phyloP scores from a whole-genome alignment of 495 filamentous ascomycete genomes.

The Letharia columbiana region DNA sequence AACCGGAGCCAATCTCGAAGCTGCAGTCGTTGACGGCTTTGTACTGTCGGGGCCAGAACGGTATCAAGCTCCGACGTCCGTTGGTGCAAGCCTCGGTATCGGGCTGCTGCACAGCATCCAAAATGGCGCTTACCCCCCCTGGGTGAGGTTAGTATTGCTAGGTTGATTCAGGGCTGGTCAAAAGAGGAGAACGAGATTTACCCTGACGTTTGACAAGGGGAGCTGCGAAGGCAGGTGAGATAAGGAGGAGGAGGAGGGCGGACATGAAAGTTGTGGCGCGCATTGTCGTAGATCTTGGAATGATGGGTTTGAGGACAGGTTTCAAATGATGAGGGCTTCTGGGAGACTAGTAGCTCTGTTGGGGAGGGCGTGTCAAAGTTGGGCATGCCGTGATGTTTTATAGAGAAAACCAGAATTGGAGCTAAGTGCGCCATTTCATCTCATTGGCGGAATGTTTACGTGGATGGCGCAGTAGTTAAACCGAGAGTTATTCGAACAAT shows the following conservation, averaged over 20 bases:
- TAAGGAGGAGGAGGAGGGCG: neutral
- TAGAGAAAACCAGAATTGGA: neutral
- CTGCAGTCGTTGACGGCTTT: neutral
- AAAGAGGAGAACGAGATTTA: neutral
- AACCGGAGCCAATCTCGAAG: neutral
- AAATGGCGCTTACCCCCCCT: neutral
- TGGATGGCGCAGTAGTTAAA: neutral
- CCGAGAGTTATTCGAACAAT: neutral
- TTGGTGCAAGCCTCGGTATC: neutral
- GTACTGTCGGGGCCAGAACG: neutral
- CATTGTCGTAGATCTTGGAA: neutral
- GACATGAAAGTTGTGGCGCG: neutral
- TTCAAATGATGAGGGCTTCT: neutral
- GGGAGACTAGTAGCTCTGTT: neutral
- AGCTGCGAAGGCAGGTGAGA: neutral
- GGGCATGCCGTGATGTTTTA: neutral
- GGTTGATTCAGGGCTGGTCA: neutral
- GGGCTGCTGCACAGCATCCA: neutral
- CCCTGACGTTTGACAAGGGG: neutral
- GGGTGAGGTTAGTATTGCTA: neutral
- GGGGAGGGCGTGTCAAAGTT: neutral
- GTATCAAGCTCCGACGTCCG: neutral
- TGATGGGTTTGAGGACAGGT: neutral
- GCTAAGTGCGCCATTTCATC: neutral
- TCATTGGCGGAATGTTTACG: slow-evolving; percentile 2